Conservation (phyloP, 805 yeast species). For the Suhomyces pyralidae region DNA sequence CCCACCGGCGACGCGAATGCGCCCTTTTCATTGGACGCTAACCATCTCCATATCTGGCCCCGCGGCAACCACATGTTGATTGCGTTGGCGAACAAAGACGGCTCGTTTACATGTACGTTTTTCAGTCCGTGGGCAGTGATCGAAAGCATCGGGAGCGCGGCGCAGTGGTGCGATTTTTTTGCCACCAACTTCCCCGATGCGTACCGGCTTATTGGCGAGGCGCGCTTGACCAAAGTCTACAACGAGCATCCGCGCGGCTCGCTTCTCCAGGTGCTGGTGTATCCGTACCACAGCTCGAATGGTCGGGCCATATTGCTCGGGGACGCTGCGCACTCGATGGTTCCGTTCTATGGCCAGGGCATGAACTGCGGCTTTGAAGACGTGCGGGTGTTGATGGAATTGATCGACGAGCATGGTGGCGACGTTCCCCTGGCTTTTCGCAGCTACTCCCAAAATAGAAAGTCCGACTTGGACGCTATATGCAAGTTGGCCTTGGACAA, state of each 20-base stretch:
- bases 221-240: slow-evolving; percentile 48
- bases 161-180: slow-evolving; percentile 54
- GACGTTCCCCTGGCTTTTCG: slow-evolving; percentile 51
- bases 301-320: slow-evolving; percentile 72
- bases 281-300: slow-evolving; percentile 61
- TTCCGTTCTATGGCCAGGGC: slow-evolving; percentile 97
- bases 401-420: slow-evolving; percentile 38
- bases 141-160: slow-evolving; percentile 47
- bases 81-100: slow-evolving; percentile 81
- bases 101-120: slow-evolving; percentile 85
- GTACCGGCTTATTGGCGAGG: slow-evolving; percentile 58
- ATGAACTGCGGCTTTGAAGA: slow-evolving; percentile 97
- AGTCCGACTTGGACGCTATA: slow-evolving; percentile 70
- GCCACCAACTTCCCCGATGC: slow-evolving; percentile 70
- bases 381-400: slow-evolving; percentile 60
- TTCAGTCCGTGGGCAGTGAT: slow-evolving; percentile 77
- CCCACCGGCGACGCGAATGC: slow-evolving; percentile 29
- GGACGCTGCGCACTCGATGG: slow-evolving; percentile 96
- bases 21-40: slow-evolving; percentile 56
- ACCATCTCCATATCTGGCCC: slow-evolving; percentile 93
- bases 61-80: slow-evolving; percentile 82
- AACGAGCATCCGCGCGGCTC: slow-evolving; percentile 68
- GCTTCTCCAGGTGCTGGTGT: slow-evolving; percentile 67
- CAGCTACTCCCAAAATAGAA: slow-evolving; percentile 53
- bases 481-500: slow-evolving; percentile 75